These are phyloP conservation scores for Bertia moriformis DNA, from an alignment of 2,329 filamentous ascomycete genomes.

Conservation along the genomic window DNA sequence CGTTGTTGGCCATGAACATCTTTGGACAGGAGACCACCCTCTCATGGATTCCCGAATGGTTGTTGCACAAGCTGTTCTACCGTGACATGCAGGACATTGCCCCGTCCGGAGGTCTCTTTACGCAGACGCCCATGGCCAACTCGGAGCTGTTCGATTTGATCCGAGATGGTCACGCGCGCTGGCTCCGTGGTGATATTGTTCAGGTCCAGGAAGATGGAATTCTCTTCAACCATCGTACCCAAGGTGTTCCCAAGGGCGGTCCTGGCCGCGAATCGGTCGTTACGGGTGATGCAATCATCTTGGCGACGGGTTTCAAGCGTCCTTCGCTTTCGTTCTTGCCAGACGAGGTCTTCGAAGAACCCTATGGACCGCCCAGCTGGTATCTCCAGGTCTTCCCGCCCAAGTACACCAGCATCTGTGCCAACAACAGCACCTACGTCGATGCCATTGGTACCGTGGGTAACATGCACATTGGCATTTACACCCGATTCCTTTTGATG, in stretches of 20 bases:
- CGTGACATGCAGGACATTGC: conserved; percentile 63
- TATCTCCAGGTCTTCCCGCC: conserved; percentile 79
- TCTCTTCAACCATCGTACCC: conserved; percentile 54
- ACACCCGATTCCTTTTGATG: conserved; percentile 74
- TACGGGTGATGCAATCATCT: conserved; percentile 61
- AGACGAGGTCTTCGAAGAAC: conserved; percentile 54
- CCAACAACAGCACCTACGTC: conserved; percentile 73
- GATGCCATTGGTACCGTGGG: conserved; percentile 70
- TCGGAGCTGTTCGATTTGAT: conserved; percentile 66
- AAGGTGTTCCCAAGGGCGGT: conserved; percentile 63
- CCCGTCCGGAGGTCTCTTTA: conserved; percentile 64
- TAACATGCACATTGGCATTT: conserved; percentile 82
- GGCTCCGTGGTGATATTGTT: conserved; percentile 70
- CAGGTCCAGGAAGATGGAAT: conserved; percentile 50
- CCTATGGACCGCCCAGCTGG: conserved; percentile 72
- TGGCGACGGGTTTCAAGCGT: conserved; percentile 71
- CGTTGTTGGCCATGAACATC: conserved; percentile 62
- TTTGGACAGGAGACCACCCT: conserved; percentile 64
- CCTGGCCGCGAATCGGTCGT: conserved; percentile 54
- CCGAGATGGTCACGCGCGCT: conserved; percentile 56
- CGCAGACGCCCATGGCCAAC: conserved; percentile 77
- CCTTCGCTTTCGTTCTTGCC: conserved; percentile 64
- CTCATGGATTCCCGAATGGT: conserved; percentile 63
- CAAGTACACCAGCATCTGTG: conserved; percentile 55
- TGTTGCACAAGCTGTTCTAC: conserved; percentile 70